Conservation (phyloP, 164 flowering plant genomes). For the Euptelea pleiosperma region DNA sequence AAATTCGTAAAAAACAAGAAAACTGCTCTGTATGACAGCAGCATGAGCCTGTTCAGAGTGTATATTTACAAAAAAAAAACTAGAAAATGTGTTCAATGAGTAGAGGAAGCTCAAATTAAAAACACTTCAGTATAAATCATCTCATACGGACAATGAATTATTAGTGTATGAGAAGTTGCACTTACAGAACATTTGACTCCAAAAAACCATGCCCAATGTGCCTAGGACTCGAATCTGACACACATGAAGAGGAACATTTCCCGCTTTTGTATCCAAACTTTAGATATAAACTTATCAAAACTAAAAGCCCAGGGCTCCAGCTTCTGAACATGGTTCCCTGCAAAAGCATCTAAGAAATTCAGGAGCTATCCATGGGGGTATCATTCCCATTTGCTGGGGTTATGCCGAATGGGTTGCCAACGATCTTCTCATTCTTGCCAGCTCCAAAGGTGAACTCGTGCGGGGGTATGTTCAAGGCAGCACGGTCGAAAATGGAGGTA, state of each 20-base stretch:
- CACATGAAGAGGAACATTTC: neutral
- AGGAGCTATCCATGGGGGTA: constrained; percentile 43
- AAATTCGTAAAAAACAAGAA: too few relatives aligned
- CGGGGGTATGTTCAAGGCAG: constrained; percentile 42
- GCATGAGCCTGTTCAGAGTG: too few relatives aligned
- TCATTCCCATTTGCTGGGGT: constrained; percentile 29
- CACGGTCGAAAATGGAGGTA: constrained; percentile 50
- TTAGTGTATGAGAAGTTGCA: constrained; percentile 1
- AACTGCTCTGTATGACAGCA: too few relatives aligned
- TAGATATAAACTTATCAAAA: too few relatives aligned
- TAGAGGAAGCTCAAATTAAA: neutral
- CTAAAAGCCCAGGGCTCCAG: too few relatives aligned
- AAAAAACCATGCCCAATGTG: constrained; percentile 2
- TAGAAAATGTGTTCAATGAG: neutral
- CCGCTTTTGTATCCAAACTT: neutral
- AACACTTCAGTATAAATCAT: neutral
- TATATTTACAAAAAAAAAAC: too few relatives aligned
- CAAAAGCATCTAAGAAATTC: constrained; percentile 8
- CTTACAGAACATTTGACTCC: constrained; percentile 6
- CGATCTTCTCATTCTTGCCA: constrained; percentile 25
- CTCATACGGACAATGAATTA: constrained; percentile 1
- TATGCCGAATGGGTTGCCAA: constrained; percentile 15
- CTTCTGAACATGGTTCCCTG: neutral
- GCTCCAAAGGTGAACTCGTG: constrained; percentile 74
- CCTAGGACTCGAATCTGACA: neutral